A percentile compares a stretch with the other conserved stretches of the same genome.
Conservation (phyloP, 2,329 filamentous ascomycete genomes). For the Aspergillus oerlinghausenensis region DNA sequence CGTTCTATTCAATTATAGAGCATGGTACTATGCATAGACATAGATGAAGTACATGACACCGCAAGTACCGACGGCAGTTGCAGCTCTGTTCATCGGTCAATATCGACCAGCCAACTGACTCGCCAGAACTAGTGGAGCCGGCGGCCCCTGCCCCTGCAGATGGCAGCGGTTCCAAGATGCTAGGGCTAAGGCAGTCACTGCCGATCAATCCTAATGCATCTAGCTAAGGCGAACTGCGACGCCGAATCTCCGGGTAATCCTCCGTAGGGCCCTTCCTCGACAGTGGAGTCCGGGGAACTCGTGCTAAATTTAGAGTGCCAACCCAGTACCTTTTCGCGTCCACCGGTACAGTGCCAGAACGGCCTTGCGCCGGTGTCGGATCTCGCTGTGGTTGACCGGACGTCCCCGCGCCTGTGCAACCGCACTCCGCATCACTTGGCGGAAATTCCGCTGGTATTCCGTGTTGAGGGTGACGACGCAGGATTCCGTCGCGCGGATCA, state of each 20-base stretch:
- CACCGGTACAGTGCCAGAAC: constrained; percentile 82
- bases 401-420: constrained; percentile 81
- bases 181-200: no score
- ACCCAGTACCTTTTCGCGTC: constrained; percentile 83
- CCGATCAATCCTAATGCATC: background rate
- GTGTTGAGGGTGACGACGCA: constrained; percentile 89
- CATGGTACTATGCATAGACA: no score
- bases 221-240: background rate
- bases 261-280: background rate
- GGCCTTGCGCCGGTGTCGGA: constrained; percentile 77
- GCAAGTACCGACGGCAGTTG: no score
- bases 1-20: no score
- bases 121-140: no score
- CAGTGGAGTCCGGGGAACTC: background rate
- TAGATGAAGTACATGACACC: no score
- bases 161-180: no score
- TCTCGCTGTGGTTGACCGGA: constrained; percentile 78
- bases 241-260: background rate
- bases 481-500: constrained; percentile 85
- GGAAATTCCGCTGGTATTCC: constrained; percentile 94
- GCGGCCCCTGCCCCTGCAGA: no score
- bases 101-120: no score
- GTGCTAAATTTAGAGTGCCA: constrained; percentile 49
- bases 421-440: constrained; percentile 89
- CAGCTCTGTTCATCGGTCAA: no score